These are phyloP conservation scores for Chamaenerion angustifolium DNA, from an alignment of 345 rosid species.

Conservation along the genomic window DNA sequence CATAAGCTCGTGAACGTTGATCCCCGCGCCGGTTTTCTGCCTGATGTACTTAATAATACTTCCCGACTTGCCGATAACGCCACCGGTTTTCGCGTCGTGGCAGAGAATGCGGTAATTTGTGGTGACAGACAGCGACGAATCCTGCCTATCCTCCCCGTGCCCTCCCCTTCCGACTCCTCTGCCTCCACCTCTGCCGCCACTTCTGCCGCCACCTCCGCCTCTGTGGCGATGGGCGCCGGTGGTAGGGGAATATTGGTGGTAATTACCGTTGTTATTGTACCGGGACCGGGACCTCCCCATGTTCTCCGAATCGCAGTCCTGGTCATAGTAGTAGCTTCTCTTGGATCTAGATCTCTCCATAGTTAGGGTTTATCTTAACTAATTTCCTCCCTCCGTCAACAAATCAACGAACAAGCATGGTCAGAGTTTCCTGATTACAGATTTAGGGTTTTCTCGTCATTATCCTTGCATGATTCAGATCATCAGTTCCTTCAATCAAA, in stretches of 20 bases:
- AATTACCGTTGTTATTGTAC: conserved; percentile 31
- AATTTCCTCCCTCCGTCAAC: background rate
- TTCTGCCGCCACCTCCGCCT: conserved; percentile 37
- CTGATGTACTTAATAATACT: conserved; percentile 80
- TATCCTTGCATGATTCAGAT: background rate
- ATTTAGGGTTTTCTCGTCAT: background rate
- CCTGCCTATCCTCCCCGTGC: conserved; percentile 24
- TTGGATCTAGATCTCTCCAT: conserved; percentile 99
- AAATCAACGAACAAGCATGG: background rate
- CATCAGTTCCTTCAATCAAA: background rate
- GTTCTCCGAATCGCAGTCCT: conserved; percentile 68
- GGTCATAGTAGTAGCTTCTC: conserved; percentile 83
- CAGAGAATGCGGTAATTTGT: conserved; percentile 91
- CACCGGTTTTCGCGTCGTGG: conserved; percentile 88
- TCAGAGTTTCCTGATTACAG: background rate
- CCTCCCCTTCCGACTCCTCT: conserved; percentile 16
- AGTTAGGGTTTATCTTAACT: conserved; percentile 7
- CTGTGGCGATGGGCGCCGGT: conserved; percentile 21
- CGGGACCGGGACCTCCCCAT: conserved; percentile 56
- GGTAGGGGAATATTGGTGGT: conserved; percentile 11
- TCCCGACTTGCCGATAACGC: conserved; percentile 96
- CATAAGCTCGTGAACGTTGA: conserved; percentile 88
- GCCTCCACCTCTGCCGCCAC: conserved; percentile 21
- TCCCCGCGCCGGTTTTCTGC: conserved; percentile 95
- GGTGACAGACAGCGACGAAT: conserved; percentile 48